Base-by-base conservation (phyloP, 495 filamentous ascomycete genomes). In the Penicillium parvum region DNA sequence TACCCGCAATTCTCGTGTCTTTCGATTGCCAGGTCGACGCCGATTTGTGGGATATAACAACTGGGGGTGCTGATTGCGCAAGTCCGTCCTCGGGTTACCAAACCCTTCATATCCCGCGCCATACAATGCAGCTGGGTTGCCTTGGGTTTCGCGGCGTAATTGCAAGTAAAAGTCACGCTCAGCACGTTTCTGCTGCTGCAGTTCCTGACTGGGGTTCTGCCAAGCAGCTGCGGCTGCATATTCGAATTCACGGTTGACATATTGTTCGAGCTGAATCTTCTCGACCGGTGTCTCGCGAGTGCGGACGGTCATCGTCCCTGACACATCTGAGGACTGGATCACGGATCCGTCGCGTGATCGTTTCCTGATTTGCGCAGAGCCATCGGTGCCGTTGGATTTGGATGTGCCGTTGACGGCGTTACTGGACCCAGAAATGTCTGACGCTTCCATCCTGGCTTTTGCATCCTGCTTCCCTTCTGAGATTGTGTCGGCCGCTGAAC, bases 101-200 rank as follows among this genome's bases (percentile, higher is more conserved):
- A 87, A 94, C 28, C 90, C 94, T 57, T 75, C 80, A 59, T 94
- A 98, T 37, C 92, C 92, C 42, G 82, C 72, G 28, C 92, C 92
- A 57, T 80, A 86, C 12, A 87, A 60, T 2, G 71, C 72, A 21
- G 70, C 81, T 8, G 84, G 83, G 53, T 84, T 73, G 33, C 57
- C 43, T 23, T 73, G 64, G 28, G 73, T 72, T 38, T 74, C 66
- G 14, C 69, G 70, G 23, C 73, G 68, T 17, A 79, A 39, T 8
- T 69, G 57, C 30, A 76, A 50, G 35, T 74, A 75, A 40, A 68
- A 77, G 28, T 81, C 68, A 12, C 66, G 61, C 53, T 86, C 79
- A 14, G 64, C 57, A 29, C 72, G 71, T 48, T 80, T 77, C 33
- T 76, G 57, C 50, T 73, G 59, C 61, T 66, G 52, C 67, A 71